phyloP scores from a whole-genome alignment of 148 eudicot genomes.

The Euryodendron excelsum region DNA sequence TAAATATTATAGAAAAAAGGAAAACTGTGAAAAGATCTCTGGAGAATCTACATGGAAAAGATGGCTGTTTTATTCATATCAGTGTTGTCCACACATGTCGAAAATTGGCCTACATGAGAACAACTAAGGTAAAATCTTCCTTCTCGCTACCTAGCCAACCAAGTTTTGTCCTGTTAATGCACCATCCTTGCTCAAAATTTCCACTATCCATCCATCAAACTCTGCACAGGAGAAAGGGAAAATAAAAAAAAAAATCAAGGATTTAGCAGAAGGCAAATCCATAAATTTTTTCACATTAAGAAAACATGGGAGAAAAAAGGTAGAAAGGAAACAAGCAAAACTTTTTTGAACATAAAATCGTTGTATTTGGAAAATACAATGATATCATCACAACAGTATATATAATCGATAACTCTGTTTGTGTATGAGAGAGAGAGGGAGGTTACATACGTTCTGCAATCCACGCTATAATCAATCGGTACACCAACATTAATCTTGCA shows the following conservation, averaged over 20 bases:
- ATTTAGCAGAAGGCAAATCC: neutral
- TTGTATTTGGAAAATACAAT: no score
- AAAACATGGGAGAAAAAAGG: no score
- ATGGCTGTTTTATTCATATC: neutral
- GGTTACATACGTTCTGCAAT: conserved; percentile 10
- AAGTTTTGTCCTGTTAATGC: neutral
- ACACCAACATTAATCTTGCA: conserved; percentile 12
- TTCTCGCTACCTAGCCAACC: neutral
- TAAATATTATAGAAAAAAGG: neutral
- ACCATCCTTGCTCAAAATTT: neutral
- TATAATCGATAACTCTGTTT: no score
- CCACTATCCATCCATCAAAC: neutral
- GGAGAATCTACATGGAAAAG: neutral
- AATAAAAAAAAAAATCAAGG: neutral
- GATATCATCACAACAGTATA: no score
- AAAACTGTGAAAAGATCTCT: no score
- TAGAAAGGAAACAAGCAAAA: no score
- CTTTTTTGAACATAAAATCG: no score
- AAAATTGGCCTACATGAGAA: neutral
- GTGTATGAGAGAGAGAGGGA: no score
- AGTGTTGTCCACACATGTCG: neutral
- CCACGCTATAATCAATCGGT: conserved; percentile 4
- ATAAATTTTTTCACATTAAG: neutral
- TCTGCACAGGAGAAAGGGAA: neutral
- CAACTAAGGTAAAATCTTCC: neutral